phyloP scores from a whole-genome alignment of 1,284 basidiomycete species.

The Irpex lacteus region DNA sequence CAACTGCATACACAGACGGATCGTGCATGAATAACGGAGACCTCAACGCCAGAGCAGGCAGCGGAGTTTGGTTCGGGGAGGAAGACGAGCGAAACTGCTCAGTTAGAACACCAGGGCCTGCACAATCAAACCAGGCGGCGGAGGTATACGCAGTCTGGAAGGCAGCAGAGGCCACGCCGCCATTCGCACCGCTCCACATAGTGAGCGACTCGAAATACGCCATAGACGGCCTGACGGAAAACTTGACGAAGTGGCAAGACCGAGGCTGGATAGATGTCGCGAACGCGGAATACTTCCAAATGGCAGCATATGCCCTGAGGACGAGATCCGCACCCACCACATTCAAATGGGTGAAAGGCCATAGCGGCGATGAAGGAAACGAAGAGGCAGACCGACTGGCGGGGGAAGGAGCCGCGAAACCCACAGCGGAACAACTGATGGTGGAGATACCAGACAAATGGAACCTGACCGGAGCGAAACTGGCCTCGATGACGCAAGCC shows the following conservation, averaged over 20 bases:
- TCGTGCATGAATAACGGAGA: constrained; percentile 22
- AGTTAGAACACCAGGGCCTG: background rate
- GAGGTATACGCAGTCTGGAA: background rate
- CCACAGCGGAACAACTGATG: background rate
- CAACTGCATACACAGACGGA: constrained; percentile 28
- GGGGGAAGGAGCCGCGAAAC: constrained; percentile 17
- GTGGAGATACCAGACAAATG: constrained; percentile 2
- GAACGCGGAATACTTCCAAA: background rate
- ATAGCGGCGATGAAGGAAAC: constrained; percentile 20
- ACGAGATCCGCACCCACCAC: constrained; percentile 15
- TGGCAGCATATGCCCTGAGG: constrained; percentile 10
- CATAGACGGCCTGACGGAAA: constrained; percentile 7
- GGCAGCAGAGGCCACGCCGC: background rate
- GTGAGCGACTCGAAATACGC: constrained; percentile 6
- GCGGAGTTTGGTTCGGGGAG: background rate
- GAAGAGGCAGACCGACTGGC: constrained; percentile 25
- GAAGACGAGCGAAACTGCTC: background rate
- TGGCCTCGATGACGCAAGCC: constrained; percentile 15
- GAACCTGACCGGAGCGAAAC: constrained; percentile 13
- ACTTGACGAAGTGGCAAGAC: constrained; percentile 7
- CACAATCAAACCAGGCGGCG: background rate
- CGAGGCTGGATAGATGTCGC: constrained; percentile 3
- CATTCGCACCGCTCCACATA: constrained; percentile 7
- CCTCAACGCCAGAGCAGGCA: background rate
- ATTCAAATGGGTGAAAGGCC: constrained; percentile 30